Evolutionary conservation across 768 basidiomycete genomes (phyloP), one percentile per base, ranked within the genome.

Genomic region (Lenzites betulinus): DNA sequence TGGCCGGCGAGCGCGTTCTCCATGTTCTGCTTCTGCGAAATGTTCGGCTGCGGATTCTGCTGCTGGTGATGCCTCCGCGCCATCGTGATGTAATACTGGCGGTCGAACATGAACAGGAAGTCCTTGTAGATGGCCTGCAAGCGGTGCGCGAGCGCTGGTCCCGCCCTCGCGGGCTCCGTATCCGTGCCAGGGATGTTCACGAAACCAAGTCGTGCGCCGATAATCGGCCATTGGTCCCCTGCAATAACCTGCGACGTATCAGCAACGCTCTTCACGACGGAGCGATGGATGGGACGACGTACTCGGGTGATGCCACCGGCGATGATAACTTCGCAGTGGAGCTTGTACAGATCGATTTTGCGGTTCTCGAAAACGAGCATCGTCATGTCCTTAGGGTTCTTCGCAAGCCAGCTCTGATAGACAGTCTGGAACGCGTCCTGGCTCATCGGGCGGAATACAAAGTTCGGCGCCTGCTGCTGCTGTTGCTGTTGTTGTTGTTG

Each of bases 151-250:
- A 83, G 78, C 23, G 74, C 85, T 2, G 88, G 88, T 3, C 85
- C 86, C 26, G 81, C 79, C 65, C 82, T 85, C 5, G 83, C 77
- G 12, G 89, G 87, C 61, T 89, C 85, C 4, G 76, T 71, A 1
- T 83, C 85, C 12, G 74, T 81, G 4, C 79, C 86, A 2, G 85
- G 85, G 64, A 90, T 88, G 54, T 85, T 79, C 2, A 86, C 79
- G 66, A 86, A 83, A 18, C 84, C 86, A 72, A 92, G 77, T 23
- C 79, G 81, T n/a, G 81, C 89, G 18, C 82, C 90, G 57, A 92
- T 82, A 46, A 87, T 74, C 16, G 81, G 67, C 90, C 89, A 91
- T 59, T 78, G 62, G 35, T 89, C 87, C 48, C 80, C 51, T 50
- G 59, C 56, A 7, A 38, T 8, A 28, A 55, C 58, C 66, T 58